Conservation (phyloP, 2,329 filamentous ascomycete genomes). For the Penicillium sp. region DNA sequence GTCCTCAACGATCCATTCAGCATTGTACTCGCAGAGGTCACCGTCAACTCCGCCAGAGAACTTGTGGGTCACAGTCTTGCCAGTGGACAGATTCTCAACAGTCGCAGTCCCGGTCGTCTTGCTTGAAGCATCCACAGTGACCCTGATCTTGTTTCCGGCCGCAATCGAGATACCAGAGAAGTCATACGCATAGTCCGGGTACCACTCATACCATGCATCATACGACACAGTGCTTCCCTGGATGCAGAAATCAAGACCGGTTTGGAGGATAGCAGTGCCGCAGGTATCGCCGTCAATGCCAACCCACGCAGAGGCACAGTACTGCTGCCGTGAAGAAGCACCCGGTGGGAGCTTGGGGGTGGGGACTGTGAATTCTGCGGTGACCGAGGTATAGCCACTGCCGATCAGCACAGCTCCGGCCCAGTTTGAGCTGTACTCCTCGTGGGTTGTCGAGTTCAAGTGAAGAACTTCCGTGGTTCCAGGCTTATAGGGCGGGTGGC, state of each 20-base stretch:
- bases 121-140: slow-evolving; percentile 41
- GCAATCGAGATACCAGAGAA: slow-evolving; percentile 46
- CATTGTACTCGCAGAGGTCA: slow-evolving; percentile 51
- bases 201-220: slow-evolving; percentile 60
- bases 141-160: slow-evolving; percentile 43
- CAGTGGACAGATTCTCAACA: slow-evolving; percentile 50
- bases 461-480: slow-evolving; percentile 25
- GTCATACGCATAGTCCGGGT: slow-evolving; percentile 52
- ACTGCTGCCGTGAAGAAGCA: slow-evolving; percentile 30
- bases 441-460: slow-evolving; percentile 39
- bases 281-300: slow-evolving; percentile 58
- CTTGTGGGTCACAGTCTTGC: slow-evolving; percentile 48
- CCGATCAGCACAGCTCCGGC: slow-evolving; percentile 54
- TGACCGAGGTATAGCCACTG: slow-evolving; percentile 49
- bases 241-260: slow-evolving; percentile 53
- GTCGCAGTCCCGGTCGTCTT: slow-evolving; percentile 42
- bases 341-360: slow-evolving; percentile 41
- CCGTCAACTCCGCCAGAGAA: slow-evolving; percentile 42
- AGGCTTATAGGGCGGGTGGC: slow-evolving; percentile 30
- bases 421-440: slow-evolving; percentile 54
- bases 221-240: slow-evolving; percentile 41
- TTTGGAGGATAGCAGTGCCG: slow-evolving; percentile 52
- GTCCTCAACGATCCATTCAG: slow-evolving; percentile 61
- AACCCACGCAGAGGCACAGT: slow-evolving; percentile 54
- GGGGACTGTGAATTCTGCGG: slow-evolving; percentile 52